Evolutionary conservation across 345 rosid species (phyloP), one percentile per base, ranked within the genome.

Genomic region (Excoecaria agallocha): DNA sequence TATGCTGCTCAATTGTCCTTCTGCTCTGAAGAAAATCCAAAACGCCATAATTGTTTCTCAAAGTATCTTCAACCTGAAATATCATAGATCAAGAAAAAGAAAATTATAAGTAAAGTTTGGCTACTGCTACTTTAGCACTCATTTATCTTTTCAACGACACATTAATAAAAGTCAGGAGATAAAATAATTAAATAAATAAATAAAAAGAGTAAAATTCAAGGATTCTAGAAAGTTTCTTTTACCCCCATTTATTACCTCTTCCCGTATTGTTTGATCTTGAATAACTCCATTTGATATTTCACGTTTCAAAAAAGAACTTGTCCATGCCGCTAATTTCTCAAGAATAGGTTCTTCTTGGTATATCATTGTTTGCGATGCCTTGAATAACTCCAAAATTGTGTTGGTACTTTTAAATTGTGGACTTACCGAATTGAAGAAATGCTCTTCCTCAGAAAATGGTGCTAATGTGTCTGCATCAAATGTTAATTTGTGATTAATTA

Each of bases 271-370:
- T 6, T 55, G 59, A n/a, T 55, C 59, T 55, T 55, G 20, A 55
- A 55, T 55, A 55, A 22, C 59, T 2, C 59, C 20, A 15, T 8
- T 55, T 15, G 6, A 22, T 3, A 55, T 17, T 55, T 55, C 24
- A 2, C 3, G 59, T 55, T 55, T 55, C 24, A 55, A 55, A 22
- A 55, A 55, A 55, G 59, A 55, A 55, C 59, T n/a, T 55, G 59
- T 55, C 59, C 59, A 55, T 16, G 59, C 59, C n/a, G 17, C 59
- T 55, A 55, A n/a, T n/a, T 55, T 55, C 59, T 55, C 59, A 55
- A 55, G 59, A 55, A 55, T 9, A n/a, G 59, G 24, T 55, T 55
- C 59, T 55, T 55, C 0, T 55, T 55, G 59, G 59, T 55, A 55
- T 16, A 55, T 55, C 24, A 55, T 55, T n/a, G 19, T 19, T n/a